A percentile compares a stretch with the other conserved stretches of the same genome.
phyloP scores from a whole-genome alignment of 176 grass and related monocot genomes.

The Oryza nivara region DNA sequence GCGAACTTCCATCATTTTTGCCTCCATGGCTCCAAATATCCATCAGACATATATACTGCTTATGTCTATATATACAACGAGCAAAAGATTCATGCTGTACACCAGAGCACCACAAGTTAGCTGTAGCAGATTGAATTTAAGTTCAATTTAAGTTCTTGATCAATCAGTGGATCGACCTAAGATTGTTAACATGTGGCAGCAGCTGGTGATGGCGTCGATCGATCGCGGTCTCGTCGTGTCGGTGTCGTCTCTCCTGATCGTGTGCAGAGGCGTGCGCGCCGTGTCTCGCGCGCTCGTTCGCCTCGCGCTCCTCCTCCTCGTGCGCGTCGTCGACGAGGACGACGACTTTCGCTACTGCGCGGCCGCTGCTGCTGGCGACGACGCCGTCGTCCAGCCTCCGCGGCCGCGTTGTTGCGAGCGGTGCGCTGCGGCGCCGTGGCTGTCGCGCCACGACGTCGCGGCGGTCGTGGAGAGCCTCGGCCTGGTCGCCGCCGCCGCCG shows the following conservation, averaged over 20 bases:
- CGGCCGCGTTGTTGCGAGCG: background rate
- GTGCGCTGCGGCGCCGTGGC: background rate
- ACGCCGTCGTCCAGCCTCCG: background rate
- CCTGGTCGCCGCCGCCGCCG: background rate
- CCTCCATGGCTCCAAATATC: background rate
- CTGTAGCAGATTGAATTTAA: too few species aligned
- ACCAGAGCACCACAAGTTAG: too few species aligned
- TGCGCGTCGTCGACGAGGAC: background rate
- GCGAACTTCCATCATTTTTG: background rate
- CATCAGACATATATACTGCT: background rate
- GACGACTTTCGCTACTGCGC: background rate
- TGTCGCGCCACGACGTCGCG: conserved; percentile 30
- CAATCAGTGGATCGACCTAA: background rate
- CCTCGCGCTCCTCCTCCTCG: background rate
- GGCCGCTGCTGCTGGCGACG: background rate
- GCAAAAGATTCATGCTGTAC: too few species aligned
- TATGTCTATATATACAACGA: too few species aligned
- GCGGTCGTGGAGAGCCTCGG: conserved; percentile 42
- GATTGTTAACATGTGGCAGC: conserved; percentile 17
- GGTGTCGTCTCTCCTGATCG: conserved; percentile 60
- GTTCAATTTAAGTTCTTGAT: too few species aligned
- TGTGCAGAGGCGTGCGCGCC: background rate
- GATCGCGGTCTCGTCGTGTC: conserved; percentile 14
- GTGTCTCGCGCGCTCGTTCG: too few species aligned
- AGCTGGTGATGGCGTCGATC: background rate